These are phyloP conservation scores for Alternaria solani DNA, from an alignment of 2,329 filamentous ascomycete genomes.

Conservation along the genomic window DNA sequence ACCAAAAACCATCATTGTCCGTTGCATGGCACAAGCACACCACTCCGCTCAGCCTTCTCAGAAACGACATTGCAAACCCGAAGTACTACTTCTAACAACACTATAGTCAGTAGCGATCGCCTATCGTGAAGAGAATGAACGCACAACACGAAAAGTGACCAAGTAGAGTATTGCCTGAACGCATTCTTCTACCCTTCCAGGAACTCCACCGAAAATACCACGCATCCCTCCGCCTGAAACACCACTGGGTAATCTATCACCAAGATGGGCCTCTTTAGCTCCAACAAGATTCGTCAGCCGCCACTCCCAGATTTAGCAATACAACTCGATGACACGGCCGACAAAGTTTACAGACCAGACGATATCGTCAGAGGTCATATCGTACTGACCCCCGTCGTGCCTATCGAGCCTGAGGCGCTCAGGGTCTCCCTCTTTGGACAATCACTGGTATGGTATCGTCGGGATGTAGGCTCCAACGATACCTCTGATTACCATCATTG, in stretches of 20 bases:
- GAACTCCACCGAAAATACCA: background rate
- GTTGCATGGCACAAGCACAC: too few species aligned
- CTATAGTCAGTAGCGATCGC: too few species aligned
- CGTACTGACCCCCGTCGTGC: constrained; percentile 18
- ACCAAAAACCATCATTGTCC: too few species aligned
- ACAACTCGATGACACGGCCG: constrained; percentile 19
- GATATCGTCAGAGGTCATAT: constrained; percentile 30
- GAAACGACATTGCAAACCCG: too few species aligned
- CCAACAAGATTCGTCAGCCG: constrained; percentile 20
- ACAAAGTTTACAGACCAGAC: constrained; percentile 32
- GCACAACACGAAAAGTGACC: background rate
- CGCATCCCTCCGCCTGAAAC: background rate
- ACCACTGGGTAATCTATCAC: background rate
- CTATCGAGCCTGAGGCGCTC: constrained; percentile 26
- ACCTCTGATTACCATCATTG: constrained; percentile 28
- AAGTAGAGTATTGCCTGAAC: background rate
- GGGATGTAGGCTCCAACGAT: background rate
- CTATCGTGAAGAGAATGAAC: background rate
- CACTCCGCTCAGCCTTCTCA: too few species aligned
- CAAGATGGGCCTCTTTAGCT: constrained; percentile 32
- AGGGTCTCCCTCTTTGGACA: constrained; percentile 35
- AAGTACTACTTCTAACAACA: too few species aligned
- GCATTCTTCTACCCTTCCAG: background rate
- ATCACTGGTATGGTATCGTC: background rate
- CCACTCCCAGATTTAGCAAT: constrained; percentile 27